Evolutionary conservation across 2,329 filamentous ascomycete genomes (phyloP).

Genomic region (Neonectria punicea): DNA sequence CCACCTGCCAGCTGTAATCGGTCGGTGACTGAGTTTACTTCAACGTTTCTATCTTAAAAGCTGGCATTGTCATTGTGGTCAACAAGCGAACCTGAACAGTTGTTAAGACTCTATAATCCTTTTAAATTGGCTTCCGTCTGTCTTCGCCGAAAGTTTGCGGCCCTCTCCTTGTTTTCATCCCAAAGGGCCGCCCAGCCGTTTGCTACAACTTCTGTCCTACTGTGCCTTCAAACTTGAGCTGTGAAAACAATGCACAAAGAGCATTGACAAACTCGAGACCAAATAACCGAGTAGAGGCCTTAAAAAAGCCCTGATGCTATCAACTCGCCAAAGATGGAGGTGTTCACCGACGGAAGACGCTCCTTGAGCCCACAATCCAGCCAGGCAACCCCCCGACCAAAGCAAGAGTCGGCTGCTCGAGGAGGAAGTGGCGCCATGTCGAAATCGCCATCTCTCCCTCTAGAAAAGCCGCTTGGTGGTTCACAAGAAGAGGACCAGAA

Average conservation of each 20-base stretch:
- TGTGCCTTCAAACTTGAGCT: not conserved
- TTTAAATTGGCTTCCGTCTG: not conserved
- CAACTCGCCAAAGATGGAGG: constrained; percentile 8
- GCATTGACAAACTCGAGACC: not conserved
- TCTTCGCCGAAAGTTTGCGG: not conserved
- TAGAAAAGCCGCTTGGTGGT: constrained; percentile 19
- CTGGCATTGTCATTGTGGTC: not conserved
- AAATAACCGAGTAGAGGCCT: not conserved
- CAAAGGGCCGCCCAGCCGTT: not conserved
- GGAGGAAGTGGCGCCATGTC: constrained; percentile 20
- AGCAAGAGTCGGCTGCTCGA: constrained; percentile 12
- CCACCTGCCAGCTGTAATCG: not conserved
- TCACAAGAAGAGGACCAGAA: constrained; percentile 22
- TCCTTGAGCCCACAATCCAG: constrained; percentile 10
- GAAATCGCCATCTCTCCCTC: constrained; percentile 15
- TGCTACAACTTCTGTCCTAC: not conserved
- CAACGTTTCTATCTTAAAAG: not conserved
- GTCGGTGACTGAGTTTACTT: not conserved
- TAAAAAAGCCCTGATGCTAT: not conserved
- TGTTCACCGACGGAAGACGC: not conserved
- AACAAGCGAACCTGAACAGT: not conserved
- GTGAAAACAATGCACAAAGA: not conserved
- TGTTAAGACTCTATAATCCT: not conserved
- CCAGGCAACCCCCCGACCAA: constrained; percentile 11
- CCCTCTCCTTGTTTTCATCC: not conserved